Conservation (phyloP, 345 rosid genomes). For the Lepidium sativum region DNA sequence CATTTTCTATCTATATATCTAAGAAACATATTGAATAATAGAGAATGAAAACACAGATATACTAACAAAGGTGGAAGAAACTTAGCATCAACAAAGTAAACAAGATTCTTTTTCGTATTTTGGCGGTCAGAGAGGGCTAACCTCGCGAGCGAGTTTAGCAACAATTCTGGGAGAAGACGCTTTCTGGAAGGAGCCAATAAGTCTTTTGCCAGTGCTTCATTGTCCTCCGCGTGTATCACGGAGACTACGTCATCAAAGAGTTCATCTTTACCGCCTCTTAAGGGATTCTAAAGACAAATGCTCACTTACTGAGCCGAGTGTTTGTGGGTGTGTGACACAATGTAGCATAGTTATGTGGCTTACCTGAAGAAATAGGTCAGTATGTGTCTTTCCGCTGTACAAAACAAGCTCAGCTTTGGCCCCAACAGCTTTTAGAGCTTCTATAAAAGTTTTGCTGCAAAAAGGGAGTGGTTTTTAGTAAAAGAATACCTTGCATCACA, state of each 20-base stretch:
- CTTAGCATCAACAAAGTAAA: not conserved
- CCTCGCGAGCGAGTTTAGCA: conserved; percentile 59
- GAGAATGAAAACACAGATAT: conserved; percentile 1
- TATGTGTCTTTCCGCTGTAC: conserved; percentile 80
- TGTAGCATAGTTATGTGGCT: conserved; percentile 8
- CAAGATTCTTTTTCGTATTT: not conserved
- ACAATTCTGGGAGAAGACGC: conserved; percentile 74
- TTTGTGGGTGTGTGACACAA: not conserved
- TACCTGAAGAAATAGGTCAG: conserved; percentile 93
- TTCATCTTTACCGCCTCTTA: conserved; percentile 88
- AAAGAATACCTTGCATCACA: conserved; percentile 67
- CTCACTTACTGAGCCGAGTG: not conserved
- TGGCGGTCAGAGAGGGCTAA: conserved; percentile 68
- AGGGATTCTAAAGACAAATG: conserved; percentile 56
- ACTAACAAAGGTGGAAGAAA: not conserved
- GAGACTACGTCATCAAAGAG: conserved; percentile 66
- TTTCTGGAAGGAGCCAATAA: conserved; percentile 63
- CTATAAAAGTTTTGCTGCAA: conserved; percentile 56
- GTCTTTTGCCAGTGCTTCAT: conserved; percentile 60
- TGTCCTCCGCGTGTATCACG: conserved; percentile 56
- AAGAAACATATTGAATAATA: not conserved
- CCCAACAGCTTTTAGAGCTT: conserved; percentile 54
- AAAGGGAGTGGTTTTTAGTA: not conserved
- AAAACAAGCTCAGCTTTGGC: conserved; percentile 54
- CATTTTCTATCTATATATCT: not conserved